These are phyloP conservation scores for Trichoderma citrinoviride DNA, from an alignment of 2,329 filamentous ascomycete species.

Conservation along the genomic window DNA sequence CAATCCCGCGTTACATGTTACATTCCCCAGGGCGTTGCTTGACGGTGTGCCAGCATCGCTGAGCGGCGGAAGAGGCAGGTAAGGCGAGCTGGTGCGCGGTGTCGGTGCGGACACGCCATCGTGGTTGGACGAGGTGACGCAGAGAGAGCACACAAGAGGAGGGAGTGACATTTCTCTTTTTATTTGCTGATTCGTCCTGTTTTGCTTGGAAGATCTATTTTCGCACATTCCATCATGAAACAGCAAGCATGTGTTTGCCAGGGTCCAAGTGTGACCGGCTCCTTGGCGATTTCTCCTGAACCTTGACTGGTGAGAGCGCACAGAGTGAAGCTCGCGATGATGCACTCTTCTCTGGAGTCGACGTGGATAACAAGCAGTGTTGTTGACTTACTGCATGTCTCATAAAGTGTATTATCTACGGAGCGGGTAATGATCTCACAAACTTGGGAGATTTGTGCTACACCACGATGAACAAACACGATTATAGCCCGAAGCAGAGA, in stretches of 20 bases:
- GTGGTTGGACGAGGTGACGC: slow-evolving; percentile 3
- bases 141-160: not conserved
- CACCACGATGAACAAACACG: not conserved
- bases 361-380: not conserved
- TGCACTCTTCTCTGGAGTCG: not conserved
- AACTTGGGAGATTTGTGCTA: not conserved
- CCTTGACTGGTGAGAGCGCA: not conserved
- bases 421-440: not conserved
- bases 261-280: not conserved
- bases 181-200: not conserved
- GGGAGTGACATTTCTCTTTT: not conserved
- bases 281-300: not conserved
- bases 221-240: not conserved
- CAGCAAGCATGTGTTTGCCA: not conserved
- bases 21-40: not conserved
- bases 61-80: slow-evolving; percentile 12
- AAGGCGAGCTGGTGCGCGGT: slow-evolving; percentile 9
- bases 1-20: not conserved
- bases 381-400: not conserved
- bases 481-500: not conserved
- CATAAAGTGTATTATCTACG: not conserved
- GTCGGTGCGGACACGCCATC: slow-evolving; percentile 10
- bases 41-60: not conserved
- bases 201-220: not conserved
- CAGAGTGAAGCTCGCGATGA: not conserved